Evolutionary conservation across 768 basidiomycete species (phyloP), one percentile per base, ranked within the genome.

Genomic region (Panellus pusillus): DNA sequence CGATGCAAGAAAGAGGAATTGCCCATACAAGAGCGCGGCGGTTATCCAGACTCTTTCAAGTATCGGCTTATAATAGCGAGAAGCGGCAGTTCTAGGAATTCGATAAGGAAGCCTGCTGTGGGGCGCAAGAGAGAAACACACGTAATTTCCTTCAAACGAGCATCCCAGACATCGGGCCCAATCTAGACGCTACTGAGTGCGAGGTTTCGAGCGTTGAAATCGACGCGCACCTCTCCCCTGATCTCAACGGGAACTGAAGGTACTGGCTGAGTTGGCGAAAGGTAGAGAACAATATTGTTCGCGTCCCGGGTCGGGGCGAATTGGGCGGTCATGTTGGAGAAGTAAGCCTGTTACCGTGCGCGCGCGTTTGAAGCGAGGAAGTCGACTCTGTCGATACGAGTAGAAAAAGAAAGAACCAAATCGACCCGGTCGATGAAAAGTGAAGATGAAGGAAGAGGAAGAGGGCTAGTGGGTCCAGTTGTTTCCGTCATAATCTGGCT

Each of bases 21-120:
- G 24, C 24, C 24, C 24, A 24, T 58, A 82, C 81, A 74, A 35
- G 24, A 81, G 38, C 35, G 66, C 65, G 50, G 73, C n/a, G 17
- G 70, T 15, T 13, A 73, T 53, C 70, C 75, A 82, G 39, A 69
- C 50, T 19, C 72, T 65, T 56, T 83, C 81, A 52, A 83, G 66
- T 13, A 63, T 52, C 6, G 76, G 78, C 45, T 74, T 74, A 58
- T 72, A 68, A 60, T 75, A 80, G 6, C 68, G 72, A 12, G 70
- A 68, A 14, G 72, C 70, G 27, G 73, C 55, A 17, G 61, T 61
- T 24, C 24, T 24, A 6, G 67, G 63, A 39, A 81, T 69, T 9
- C 14, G 11, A 3, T 35, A 35, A 35, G 14, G 3, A 11, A 9
- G 9, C 14, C 32, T 11, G 32, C 32, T 35, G 9, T 35, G 11